Base-by-base conservation (phyloP, 2,329 filamentous ascomycete genomes). In the Knoxdaviesia proteae region DNA sequence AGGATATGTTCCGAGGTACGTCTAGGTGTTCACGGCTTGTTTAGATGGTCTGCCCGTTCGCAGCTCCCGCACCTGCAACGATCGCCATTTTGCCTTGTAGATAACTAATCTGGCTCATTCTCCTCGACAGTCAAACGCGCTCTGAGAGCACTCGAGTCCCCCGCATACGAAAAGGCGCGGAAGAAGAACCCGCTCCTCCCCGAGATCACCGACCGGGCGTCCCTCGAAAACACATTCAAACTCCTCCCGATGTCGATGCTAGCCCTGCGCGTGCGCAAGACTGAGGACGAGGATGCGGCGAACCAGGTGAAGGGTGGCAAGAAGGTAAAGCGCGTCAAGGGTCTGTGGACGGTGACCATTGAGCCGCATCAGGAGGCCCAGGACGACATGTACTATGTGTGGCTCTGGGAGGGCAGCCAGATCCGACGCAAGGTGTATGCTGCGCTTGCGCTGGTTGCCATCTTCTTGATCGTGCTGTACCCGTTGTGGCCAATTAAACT, bases 1-100 rank as follows among this genome's bases (percentile, higher is more conserved):
- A 94, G 63, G 88, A 98, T 50, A 92, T 98, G 83, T 96, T 98
- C 62, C 81, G 80, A 69, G 86, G 84, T 88, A 66, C 41, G 56
- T 47, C 29, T 32, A 8, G 8, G 36, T 9, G 6, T 34, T 11
- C 3, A 20, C 20, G 20, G 20, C 20, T 20, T 20, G 20, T 20
- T 20, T 20, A 3, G 20, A 20, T 20, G 20, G 20, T 20, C 2
- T 20, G 20, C 20, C 20, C 20, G 20, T 20, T 20, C 20, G 20
- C 20, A 20, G 20, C 20, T 9, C 40, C 34, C 8, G n/a, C 30
- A 41, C 7, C 5, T 31, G 31, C 34, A 40, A 40, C 43, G 40
- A 42, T 45, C 38, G 39, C 40, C n/a, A 38, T 10, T 37, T 30
- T 20, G 10, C 4, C 30, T 40, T 11, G 31, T 10, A n/a, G n/a